Evolutionary conservation across 2,329 filamentous ascomycete genomes (phyloP), one percentile per base, ranked within the genome.

Genomic region (Colletotrichum sp.): DNA sequence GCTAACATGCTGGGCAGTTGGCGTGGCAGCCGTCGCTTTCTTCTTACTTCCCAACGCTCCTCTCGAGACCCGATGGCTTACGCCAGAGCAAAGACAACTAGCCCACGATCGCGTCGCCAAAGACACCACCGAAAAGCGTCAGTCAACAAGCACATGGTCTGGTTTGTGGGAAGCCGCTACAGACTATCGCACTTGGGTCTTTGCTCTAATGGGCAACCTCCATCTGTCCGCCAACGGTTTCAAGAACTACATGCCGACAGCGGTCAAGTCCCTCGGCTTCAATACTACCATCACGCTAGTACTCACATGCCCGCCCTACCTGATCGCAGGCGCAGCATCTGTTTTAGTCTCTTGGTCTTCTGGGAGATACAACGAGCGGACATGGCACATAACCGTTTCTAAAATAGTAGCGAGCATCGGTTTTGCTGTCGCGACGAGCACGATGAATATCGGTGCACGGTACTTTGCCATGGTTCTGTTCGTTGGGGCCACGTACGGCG

Each of bases 141-240:
- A 81, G 15, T 82, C 80, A 34, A 86, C 83, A 1, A 86, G 81
- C 38, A 84, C 83, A 4, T 84, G 77, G 78, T 79, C 81, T 16
- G 87, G 87, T 34, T 81, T 89, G 51, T 80, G 83, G 67, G 82
- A 86, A 63, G 87, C 87, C 12, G 79, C 81, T 6, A 80, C 77
- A 11, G 88, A 89, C 76, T 85, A 84, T 27, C 83, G 86, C 62
- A 82, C 87, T 4, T 89, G 86, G 83, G 79, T 89, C 13, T 86
- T 89, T 66, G 84, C 84, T 8, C 80, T 87, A 34, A 88, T 88
- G 85, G 85, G 87, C 66, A 88, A 88, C 77, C 83, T 88, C 72
- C 87, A 89, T 74, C 78, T 88, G 31, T 85, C 86, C 8, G 86
- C 87, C 21, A 87, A 87, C 55, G 84, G 84, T 0, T 86, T 86